phyloP scores from a whole-genome alignment of 139 green algal species.

The Chlamydomonas applanata region DNA sequence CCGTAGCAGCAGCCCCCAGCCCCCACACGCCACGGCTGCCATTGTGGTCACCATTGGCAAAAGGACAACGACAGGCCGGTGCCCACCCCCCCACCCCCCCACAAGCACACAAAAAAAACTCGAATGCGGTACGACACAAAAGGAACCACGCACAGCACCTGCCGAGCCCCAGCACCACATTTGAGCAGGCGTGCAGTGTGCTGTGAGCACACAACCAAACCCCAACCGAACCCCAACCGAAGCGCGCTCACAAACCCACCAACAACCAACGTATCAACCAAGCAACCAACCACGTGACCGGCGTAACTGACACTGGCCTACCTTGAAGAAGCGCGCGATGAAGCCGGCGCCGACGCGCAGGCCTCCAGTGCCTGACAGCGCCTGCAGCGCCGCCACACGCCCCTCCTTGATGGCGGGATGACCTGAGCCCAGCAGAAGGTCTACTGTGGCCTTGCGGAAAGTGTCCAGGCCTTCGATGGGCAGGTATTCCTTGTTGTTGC shows the following conservation, averaged over 20 bases:
- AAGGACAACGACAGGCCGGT: no score
- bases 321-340: conserved; percentile 81
- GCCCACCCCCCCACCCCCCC: no score
- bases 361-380: conserved; percentile 91
- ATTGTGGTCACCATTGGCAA: no score
- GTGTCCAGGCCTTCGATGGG: conserved; percentile 85
- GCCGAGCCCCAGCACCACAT: not conserved
- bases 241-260: not conserved
- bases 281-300: no score
- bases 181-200: not conserved
- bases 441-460: conserved; percentile 84
- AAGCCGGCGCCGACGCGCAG: conserved; percentile 91
- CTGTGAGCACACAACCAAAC: not conserved
- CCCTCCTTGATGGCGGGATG: conserved; percentile 73
- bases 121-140: no score
- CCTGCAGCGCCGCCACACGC: conserved; percentile 78
- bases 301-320: not conserved
- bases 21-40: no score
- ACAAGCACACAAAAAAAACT: no score
- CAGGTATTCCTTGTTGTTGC: conserved; percentile 96
- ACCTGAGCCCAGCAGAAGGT: conserved; percentile 83
- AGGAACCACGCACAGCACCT: no score
- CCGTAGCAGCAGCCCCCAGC: no score
- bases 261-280: not conserved
- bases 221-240: not conserved